Evolutionary conservation across 148 eudicot genomes (phyloP), one percentile per base, ranked within the genome.

Genomic region (Silene conica): DNA sequence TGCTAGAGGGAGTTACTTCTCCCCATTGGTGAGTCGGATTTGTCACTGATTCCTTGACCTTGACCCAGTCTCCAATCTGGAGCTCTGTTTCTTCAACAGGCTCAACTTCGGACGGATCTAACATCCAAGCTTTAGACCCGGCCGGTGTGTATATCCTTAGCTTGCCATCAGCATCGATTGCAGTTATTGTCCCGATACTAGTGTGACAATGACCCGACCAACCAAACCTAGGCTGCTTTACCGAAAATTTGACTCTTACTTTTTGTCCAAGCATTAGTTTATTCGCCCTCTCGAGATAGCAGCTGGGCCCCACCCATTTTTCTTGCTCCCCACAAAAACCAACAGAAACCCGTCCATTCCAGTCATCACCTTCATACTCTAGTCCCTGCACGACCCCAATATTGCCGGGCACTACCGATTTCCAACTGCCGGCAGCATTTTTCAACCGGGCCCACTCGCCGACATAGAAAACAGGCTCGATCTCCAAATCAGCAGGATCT

Each of bases 321-420:
- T 95, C 96, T 71, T 92, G 97, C 81, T 95, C 99, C 43, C 97
- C 97, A 69, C 99, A 92, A 70, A 95, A 95, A 23, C 84, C 92
- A n/a, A 92, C 99, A 77, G 76, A 76, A 34, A 95, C 73, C 18
- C 21, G 90, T 62, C 89, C 99, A 76, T 89, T 83, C 96, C 89
- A 86, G 62, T 90, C 88, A 46, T 85, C 85, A n/a, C 85, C 82
- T 41, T 87, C 91, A 45, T 85, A 86, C 3, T 88, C 85, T 65
- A 85, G 67, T 67, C 97, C 98, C 74, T 92, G 99, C 43, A 92
- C 89, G 25, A 92, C 86, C n/a, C 99, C 99, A 58, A 95, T 83
- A 77, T 88, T 82, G 41, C 99, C 99, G 2, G 87, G 90, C 67
- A 79, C 83, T 23, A 95, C 72, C 19, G 97, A 90, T 87, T 92